Evolutionary conservation across 139 green algal genomes (phyloP).

Genomic region (Gonium pectorale): DNA sequence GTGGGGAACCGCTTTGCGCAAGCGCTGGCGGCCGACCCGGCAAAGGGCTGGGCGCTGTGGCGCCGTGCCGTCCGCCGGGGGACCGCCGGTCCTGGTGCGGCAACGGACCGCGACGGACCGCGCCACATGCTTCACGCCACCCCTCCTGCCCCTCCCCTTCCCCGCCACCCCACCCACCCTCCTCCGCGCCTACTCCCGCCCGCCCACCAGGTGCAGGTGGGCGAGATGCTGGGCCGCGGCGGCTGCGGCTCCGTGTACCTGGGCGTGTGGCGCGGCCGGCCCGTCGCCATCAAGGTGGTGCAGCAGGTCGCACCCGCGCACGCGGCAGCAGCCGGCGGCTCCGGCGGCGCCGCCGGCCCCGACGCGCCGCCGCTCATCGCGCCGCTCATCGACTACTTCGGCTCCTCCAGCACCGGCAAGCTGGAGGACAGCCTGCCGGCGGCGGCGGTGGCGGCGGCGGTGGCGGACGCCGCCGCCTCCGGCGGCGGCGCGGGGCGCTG

Average conservation of each 20-base stretch:
- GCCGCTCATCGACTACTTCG: constrained; percentile 24
- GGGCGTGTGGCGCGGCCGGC: constrained; percentile 9
- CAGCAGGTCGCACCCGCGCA: constrained; percentile 19
- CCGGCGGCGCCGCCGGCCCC: not conserved
- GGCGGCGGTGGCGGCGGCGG: not conserved
- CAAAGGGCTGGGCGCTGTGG: too few species aligned
- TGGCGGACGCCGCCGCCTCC: not conserved
- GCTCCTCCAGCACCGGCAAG: not conserved
- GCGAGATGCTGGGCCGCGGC: constrained; percentile 26
- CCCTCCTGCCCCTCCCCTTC: too few species aligned
- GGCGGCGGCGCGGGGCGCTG: not conserved
- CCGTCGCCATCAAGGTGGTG: constrained; percentile 34
- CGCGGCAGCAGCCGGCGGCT: not conserved
- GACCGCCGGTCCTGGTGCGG: too few species aligned
- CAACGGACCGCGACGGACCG: too few species aligned
- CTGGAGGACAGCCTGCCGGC: not conserved
- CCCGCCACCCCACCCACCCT: too few species aligned
- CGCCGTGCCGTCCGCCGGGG: too few species aligned
- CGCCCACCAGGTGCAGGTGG: not conserved
- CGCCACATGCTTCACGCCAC: too few species aligned
- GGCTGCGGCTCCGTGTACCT: constrained; percentile 28
- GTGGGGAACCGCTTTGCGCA: too few species aligned
- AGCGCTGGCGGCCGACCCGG: too few species aligned
- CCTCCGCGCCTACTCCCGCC: too few species aligned
- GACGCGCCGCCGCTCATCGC: not conserved